Evolutionary conservation across 176 grass and related monocot genomes (phyloP).

Genomic region (Alloteropsis semialata): DNA sequence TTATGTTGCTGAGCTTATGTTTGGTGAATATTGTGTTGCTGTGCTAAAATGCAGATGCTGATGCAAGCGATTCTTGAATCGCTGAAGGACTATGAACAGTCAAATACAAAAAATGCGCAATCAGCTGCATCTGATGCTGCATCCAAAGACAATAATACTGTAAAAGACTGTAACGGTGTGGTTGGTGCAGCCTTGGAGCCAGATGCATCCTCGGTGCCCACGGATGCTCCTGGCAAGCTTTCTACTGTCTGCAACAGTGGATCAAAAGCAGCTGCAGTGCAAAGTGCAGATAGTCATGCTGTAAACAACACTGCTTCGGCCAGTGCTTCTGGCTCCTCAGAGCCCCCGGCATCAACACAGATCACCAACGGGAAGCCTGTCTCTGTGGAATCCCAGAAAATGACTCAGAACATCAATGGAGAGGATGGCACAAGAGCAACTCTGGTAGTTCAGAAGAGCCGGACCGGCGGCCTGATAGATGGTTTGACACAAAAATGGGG

Average conservation of each 20-base stretch:
- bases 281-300: neutral
- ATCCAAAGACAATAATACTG: constrained; percentile 28
- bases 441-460: constrained; percentile 79
- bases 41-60: constrained; percentile 68
- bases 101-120: constrained; percentile 44
- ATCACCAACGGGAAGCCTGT: constrained; percentile 24
- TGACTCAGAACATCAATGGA: constrained; percentile 33
- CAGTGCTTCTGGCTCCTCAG: constrained; percentile 11
- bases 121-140: constrained; percentile 32
- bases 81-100: constrained; percentile 70
- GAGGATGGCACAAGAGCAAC: constrained; percentile 78
- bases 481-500: constrained; percentile 76
- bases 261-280: constrained; percentile 16
- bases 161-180: constrained; percentile 17
- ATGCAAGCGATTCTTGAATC: constrained; percentile 94
- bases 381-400: constrained; percentile 28
- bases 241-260: constrained; percentile 15
- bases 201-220: constrained; percentile 16
- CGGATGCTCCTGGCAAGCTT: constrained; percentile 12
- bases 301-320: constrained; percentile 1
- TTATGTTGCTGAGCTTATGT: neutral
- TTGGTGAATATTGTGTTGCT: neutral
- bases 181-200: constrained; percentile 16
- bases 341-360: constrained; percentile 20
- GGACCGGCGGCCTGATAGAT: constrained; percentile 59